These are phyloP conservation scores for Ophiostoma fasciatum DNA, from an alignment of 2,329 filamentous ascomycete genomes.

Conservation along the genomic window DNA sequence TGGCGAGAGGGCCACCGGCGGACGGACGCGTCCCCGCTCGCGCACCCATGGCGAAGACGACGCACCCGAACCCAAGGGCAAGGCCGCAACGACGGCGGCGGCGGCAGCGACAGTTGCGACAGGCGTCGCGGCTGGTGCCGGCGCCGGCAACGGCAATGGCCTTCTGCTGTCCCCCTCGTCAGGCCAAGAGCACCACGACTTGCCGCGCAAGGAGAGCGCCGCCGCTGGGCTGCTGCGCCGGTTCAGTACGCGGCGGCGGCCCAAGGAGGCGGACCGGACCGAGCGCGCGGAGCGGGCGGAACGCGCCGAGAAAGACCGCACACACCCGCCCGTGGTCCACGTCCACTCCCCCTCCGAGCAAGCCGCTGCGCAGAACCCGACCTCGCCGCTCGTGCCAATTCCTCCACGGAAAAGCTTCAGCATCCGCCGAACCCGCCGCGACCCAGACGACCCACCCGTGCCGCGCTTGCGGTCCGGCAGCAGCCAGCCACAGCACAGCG, in stretches of 20 bases:
- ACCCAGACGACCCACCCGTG: conserved; percentile 33
- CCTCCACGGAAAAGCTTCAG: conserved; percentile 78
- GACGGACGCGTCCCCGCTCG: conserved; percentile 68
- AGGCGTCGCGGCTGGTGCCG: neutral
- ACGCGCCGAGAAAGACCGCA: conserved; percentile 48
- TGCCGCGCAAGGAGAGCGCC: conserved; percentile 70
- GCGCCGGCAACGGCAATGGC: conserved; percentile 28
- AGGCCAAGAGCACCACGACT: conserved; percentile 43
- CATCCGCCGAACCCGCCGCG: conserved; percentile 46
- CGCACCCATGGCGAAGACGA: conserved; percentile 94
- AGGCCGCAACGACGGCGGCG: conserved; percentile 31
- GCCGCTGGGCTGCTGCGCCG: conserved; percentile 72
- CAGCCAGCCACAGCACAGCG: conserved; percentile 59
- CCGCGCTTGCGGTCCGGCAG: conserved; percentile 37
- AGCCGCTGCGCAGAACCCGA: neutral
- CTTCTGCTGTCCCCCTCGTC: conserved; percentile 29
- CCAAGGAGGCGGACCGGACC: conserved; percentile 48
- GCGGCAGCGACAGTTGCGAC: neutral
- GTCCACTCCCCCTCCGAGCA: conserved; percentile 61
- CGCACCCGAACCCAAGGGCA: conserved; percentile 50
- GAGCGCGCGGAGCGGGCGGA: no score
- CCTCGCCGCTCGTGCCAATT: conserved; percentile 22
- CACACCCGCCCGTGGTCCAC: conserved; percentile 58
- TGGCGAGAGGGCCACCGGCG: conserved; percentile 74
- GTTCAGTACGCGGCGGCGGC: conserved; percentile 72